These are phyloP conservation scores for Botrytis fragariae DNA, from an alignment of 2,329 filamentous ascomycete species.

Conservation along the genomic window DNA sequence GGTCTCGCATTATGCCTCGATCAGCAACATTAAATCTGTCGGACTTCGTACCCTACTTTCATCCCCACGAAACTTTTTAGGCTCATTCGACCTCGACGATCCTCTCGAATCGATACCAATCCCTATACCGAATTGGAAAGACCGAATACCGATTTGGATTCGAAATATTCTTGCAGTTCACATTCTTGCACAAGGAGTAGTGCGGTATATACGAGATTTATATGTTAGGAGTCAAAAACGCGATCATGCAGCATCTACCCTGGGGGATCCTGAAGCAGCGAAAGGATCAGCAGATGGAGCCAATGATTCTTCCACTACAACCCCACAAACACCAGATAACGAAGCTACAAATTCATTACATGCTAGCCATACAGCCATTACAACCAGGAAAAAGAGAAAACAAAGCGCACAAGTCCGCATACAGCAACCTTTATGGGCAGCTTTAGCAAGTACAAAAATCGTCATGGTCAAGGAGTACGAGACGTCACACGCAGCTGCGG, in stretches of 20 bases:
- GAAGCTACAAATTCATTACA: slow-evolving; percentile 32
- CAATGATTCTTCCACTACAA: slow-evolving; percentile 41
- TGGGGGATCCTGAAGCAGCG: slow-evolving; percentile 62
- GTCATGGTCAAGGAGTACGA: slow-evolving; percentile 91
- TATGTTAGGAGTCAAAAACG: slow-evolving; percentile 60
- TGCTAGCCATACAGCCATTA: slow-evolving; percentile 44
- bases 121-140: slow-evolving; percentile 51
- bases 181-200: slow-evolving; percentile 70
- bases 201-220: slow-evolving; percentile 68
- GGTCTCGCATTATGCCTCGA: slow-evolving; percentile 35
- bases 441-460: slow-evolving; percentile 92
- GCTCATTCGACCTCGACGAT: slow-evolving; percentile 43
- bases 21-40: slow-evolving; percentile 31
- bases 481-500: slow-evolving; percentile 72
- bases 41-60: slow-evolving; percentile 35
- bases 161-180: slow-evolving; percentile 70
- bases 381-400: slow-evolving; percentile 79
- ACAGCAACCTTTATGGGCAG: slow-evolving; percentile 90
- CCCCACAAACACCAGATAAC: slow-evolving; percentile 29
- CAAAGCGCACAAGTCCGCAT: slow-evolving; percentile 88
- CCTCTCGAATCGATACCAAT: slow-evolving; percentile 45
- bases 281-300: slow-evolving; percentile 52
- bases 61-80: slow-evolving; percentile 31
- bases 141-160: slow-evolving; percentile 61
- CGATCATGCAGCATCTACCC: slow-evolving; percentile 46